Evolutionary conservation across 805 yeast genomes (phyloP), one percentile per base, ranked within the genome.

Genomic region (Ogataea ramenticola): DNA sequence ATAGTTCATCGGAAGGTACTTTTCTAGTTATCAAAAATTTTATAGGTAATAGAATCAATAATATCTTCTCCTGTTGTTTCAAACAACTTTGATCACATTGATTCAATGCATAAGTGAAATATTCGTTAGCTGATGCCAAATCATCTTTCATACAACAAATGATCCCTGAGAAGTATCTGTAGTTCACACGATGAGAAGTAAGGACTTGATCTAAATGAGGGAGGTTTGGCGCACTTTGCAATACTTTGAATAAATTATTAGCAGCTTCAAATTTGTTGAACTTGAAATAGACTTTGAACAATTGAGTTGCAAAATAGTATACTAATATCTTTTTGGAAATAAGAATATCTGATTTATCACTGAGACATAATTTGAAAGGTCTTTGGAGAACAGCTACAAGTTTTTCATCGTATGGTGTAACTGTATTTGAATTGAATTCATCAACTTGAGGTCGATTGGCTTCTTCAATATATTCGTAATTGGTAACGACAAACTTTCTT

Each of bases 341-440:
- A 19, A 60, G 40, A 24, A 74, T 74, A n/a, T 77, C 74, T 47
- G 79, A 79, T 46, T 90, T 73, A 61, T 89, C 96, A 49, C 85
- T 86, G 37, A 89, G 67, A 49, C 95, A 86, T 4, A 84, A 57
- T 46, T 83, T 86, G 64, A 87, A 84, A 7, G 90, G 75, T 47
- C 79, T 72, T 60, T 87, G 88, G 43, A 88, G 70, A 2, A 53
- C 55, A 36, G 57, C 57, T 3, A 61, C 62, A 34, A 58, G 47
- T 43, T 47, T 46, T 45, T 56, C 68, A 36, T 56, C 58, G 29
- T 52, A 36, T 7, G 55, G 26, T 30, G 34, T 52, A 21, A 42
- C 42, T 35, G 37, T 32, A 15, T 16, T n/a, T 17, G 19, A 17
- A 7, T 16, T 32, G 7, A 31, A 31, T 15, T 31, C 17, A 31